phyloP scores from a whole-genome alignment of 2,329 filamentous ascomycete genomes.

The Annulohypoxylon truncatum region DNA sequence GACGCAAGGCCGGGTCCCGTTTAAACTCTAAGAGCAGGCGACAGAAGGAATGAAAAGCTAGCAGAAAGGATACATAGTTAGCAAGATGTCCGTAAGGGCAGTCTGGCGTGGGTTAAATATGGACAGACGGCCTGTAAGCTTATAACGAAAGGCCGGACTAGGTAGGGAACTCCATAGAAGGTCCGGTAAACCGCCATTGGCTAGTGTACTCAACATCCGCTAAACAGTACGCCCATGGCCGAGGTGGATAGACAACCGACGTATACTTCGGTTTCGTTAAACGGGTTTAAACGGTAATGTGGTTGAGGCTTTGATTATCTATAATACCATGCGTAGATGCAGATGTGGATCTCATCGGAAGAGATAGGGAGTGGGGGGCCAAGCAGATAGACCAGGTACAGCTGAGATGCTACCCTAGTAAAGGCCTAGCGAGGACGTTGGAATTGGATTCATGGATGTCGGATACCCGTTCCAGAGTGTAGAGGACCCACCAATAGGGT shows the following conservation, averaged over 20 bases:
- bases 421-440: slow-evolving; percentile 2
- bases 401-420: slow-evolving; percentile 14
- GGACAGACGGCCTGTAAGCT: slow-evolving; percentile 39
- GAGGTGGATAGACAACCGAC: slow-evolving; percentile 37
- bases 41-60: slow-evolving; percentile 33
- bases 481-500: slow-evolving; percentile 28
- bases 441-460: slow-evolving; percentile 17
- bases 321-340: slow-evolving; percentile 5
- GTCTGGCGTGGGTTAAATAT: slow-evolving; percentile 33
- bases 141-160: slow-evolving; percentile 33
- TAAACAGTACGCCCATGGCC: slow-evolving; percentile 25
- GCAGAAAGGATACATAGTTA: slow-evolving; percentile 34
- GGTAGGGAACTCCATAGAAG: slow-evolving; percentile 35
- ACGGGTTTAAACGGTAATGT: slow-evolving; percentile 34
- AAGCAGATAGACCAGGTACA: slow-evolving; percentile 7
- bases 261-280: slow-evolving; percentile 32
- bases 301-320: slow-evolving; percentile 35
- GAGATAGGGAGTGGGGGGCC: slow-evolving; percentile 41
- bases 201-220: slow-evolving; percentile 27
- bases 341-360: slow-evolving; percentile 44
- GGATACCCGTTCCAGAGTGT: slow-evolving; percentile 27
- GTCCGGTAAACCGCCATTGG: slow-evolving; percentile 39
- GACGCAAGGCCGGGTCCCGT: slow-evolving; percentile 21
- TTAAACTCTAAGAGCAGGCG: slow-evolving; percentile 17
- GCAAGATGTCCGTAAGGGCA: slow-evolving; percentile 30